A percentile compares a stretch with the other conserved stretches of the same genome.
Evolutionary conservation across 2,329 filamentous ascomycete species (phyloP).

Genomic region (Leptographium flavum): DNA sequence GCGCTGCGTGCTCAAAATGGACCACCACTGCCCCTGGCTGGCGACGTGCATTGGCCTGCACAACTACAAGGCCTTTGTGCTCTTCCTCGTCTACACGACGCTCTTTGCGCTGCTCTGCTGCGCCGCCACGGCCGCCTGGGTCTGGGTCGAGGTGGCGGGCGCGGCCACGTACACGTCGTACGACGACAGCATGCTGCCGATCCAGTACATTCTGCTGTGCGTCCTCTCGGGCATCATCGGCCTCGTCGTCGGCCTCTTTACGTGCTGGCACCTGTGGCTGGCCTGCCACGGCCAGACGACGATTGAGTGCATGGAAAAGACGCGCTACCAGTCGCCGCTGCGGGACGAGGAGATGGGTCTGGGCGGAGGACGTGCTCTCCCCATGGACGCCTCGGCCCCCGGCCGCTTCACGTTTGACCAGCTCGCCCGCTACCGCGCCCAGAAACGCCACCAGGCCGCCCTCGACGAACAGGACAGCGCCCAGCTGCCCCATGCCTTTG

Average conservation of each 20-base stretch:
- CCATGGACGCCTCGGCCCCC: conserved; percentile 16
- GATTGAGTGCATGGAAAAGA: conserved; percentile 93
- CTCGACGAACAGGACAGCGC: conserved; percentile 81
- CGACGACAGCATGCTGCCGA: conserved; percentile 63
- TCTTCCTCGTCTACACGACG: conserved; percentile 83
- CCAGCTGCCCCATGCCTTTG: conserved; percentile 84
- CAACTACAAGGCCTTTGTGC: conserved; percentile 91
- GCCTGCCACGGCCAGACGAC: conserved; percentile 74
- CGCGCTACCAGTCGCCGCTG: conserved; percentile 74
- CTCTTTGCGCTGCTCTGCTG: conserved; percentile 76
- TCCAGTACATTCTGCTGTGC: conserved; percentile 80
- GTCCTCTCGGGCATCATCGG: conserved; percentile 86
- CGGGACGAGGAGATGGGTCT: conserved; percentile 36
- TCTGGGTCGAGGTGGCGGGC: conserved; percentile 69
- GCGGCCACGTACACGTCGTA: conserved; percentile 41
- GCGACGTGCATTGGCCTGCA: conserved; percentile 86
- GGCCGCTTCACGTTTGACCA: conserved; percentile 38
- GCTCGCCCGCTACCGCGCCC: conserved; percentile 38
- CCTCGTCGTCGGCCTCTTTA: conserved; percentile 78
- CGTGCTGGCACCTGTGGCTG: conserved; percentile 78
- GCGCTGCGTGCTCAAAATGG: conserved; percentile 96
- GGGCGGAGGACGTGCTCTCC: conserved; percentile 1
- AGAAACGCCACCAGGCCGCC: conserved; percentile 52
- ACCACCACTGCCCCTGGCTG: conserved; percentile 97
- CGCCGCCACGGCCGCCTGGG: conserved; percentile 63